Conservation (phyloP, 164 flowering plant species). For the Warburgia ugandensis region DNA sequence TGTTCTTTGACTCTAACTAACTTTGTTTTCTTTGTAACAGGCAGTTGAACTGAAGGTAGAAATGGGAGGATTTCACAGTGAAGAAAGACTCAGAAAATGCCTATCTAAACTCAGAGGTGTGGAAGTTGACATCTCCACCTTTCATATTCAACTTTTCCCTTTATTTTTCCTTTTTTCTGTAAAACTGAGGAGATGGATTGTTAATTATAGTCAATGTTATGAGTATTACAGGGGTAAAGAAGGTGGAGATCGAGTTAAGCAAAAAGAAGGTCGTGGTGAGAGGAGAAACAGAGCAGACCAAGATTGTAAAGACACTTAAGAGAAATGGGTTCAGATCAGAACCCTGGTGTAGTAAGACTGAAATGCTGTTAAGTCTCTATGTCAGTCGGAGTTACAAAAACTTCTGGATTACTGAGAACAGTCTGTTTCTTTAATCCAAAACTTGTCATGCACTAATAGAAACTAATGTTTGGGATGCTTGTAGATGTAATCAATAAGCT, state of each 20-base stretch:
- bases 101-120: background rate
- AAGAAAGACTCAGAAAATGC: background rate
- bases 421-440: too few relatives aligned
- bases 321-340: slow-evolving; percentile 8
- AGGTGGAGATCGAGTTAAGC: slow-evolving; percentile 5
- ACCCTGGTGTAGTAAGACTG: slow-evolving; percentile 8
- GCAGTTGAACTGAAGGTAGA: background rate
- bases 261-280: slow-evolving; percentile 5
- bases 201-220: background rate
- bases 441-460: too few relatives aligned
- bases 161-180: background rate
- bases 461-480: slow-evolving; percentile 1
- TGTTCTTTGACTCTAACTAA: background rate
- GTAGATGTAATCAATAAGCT: background rate
- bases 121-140: background rate
- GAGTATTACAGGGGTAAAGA: slow-evolving; percentile 5
- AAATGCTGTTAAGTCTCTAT: slow-evolving; percentile 4
- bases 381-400: background rate
- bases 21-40: background rate
- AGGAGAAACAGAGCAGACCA: slow-evolving; percentile 8
- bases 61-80: background rate
- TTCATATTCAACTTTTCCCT: background rate
- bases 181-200: background rate
- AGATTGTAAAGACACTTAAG: background rate
- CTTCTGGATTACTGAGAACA: background rate